Evolutionary conservation across 1,284 basidiomycete species (phyloP), one percentile per base, ranked within the genome.

Genomic region (Macrocystidia cucumis): DNA sequence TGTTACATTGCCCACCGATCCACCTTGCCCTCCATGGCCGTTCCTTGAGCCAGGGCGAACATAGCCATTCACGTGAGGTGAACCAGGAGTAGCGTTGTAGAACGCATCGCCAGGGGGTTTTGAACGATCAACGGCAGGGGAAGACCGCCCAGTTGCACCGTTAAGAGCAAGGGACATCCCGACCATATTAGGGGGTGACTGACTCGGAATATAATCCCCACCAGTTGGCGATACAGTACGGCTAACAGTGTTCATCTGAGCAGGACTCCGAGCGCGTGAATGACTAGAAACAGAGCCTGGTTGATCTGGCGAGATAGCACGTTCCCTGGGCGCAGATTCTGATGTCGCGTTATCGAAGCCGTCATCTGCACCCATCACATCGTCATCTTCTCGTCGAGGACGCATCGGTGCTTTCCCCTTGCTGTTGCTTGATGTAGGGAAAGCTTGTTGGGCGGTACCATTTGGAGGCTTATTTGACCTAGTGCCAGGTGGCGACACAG

Each of bases 371-470:
- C 63, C 65, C 9, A 61, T 46, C 8, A 60, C 57, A 3, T 79
- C 78, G 21, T 84, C 81, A 32, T 83, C 84, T 13, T 83, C 81
- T 36, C 81, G 65, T 34, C 62, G 58, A 1, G 81, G 78, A 29
- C 81, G 72, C 43, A 71, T 57, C 7, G 80, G 76, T 13, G 62
- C 56, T 46, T 70, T 75, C 37, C 62, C 68, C 47, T 72, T 75
- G 17, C 59, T 50, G 22, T 51, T 51, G 22, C 44, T 29, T 40
- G 49, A 44, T 44, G 55, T 50, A 43, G 59, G 47, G 51, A 51
- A 51, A 32, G 52, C 48, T 44, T 60, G 57, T 42, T 60, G 41
- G 25, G 52, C 37, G 27, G 56, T 49, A 9, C 73, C 72, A 50
- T 76, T 81, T 12, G 61, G 54, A 11, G 62, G 52, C 46, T 62